Percentiles rank a stretch among this genome's conserved stretches.
Conservation (phyloP, 805 yeast genomes). For the Lipomyces lipofer region DNA sequence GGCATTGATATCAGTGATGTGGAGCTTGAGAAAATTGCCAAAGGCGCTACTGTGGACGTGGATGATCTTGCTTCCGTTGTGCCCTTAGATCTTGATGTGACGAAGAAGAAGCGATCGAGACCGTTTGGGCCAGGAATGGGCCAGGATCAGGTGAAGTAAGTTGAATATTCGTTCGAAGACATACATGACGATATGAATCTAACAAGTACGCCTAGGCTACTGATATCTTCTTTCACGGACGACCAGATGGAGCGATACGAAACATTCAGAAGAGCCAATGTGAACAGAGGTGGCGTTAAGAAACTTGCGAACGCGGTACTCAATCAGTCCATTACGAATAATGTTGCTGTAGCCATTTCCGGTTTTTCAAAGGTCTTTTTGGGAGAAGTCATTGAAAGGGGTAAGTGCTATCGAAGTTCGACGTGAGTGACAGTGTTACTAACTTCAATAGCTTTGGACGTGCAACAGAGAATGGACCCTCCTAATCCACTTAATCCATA, state of each 20-base stretch:
- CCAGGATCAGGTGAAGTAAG: conserved; percentile 21
- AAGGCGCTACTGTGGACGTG: too few species aligned
- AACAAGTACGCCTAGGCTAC: conserved; percentile 48
- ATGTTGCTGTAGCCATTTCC: conserved; percentile 75
- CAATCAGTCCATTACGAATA: conserved; percentile 77
- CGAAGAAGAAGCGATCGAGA: not conserved
- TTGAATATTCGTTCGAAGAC: too few species aligned
- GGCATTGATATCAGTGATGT: conserved; percentile 4
- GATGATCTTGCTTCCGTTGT: too few species aligned
- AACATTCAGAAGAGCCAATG: conserved; percentile 75
- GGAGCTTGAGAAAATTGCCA: not conserved
- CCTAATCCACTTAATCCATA: conserved; percentile 39
- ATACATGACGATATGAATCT: not conserved
- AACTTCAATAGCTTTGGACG: conserved; percentile 23
- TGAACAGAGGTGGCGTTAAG: conserved; percentile 73
- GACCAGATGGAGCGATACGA: conserved; percentile 87
- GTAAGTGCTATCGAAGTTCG: conserved; percentile 50
- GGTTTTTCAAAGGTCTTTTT: conserved; percentile 86
- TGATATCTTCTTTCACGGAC: conserved; percentile 72
- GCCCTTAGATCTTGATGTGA: not conserved
- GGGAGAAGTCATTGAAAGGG: conserved; percentile 86
- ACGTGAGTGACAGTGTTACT: too few species aligned
- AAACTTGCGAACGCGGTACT: conserved; percentile 75
- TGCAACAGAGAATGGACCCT: conserved; percentile 41
- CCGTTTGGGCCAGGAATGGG: conserved; percentile 23